Percentiles rank a stretch among this genome's conserved stretches.
phyloP scores from a whole-genome alignment of 768 basidiomycete genomes.

The Kwoniella sp. region DNA sequence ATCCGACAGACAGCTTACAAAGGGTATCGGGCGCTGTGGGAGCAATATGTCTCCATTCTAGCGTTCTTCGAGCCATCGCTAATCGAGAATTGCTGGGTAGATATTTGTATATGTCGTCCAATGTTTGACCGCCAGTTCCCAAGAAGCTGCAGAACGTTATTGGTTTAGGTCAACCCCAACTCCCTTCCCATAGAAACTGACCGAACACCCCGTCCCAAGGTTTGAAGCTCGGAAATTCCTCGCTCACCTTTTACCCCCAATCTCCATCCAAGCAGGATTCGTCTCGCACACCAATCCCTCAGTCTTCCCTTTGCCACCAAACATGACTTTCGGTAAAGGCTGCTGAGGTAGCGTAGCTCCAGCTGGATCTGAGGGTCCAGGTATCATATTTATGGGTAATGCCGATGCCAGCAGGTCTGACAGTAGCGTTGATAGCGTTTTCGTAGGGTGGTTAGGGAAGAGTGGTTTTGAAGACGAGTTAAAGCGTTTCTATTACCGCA shows the following conservation, averaged over 20 bases:
- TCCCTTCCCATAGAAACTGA: neutral
- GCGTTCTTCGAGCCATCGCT: conserved; percentile 72
- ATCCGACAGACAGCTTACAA: conserved; percentile 57
- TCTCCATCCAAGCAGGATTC: conserved; percentile 82
- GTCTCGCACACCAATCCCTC: conserved; percentile 72
- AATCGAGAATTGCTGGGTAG: conserved; percentile 68
- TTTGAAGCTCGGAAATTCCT: no score
- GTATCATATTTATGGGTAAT: conserved; percentile 83
- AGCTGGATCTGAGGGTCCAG: conserved; percentile 84
- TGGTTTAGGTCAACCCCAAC: neutral
- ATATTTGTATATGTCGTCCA: conserved; percentile 96
- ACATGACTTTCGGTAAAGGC: conserved; percentile 86
- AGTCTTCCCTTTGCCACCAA: conserved; percentile 64
- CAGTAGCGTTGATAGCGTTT: conserved; percentile 69
- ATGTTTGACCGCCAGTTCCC: conserved; percentile 85
- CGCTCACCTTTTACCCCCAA: conserved; percentile 63
- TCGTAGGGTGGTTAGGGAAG: conserved; percentile 75
- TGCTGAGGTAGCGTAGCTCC: conserved; percentile 91
- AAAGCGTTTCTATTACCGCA: conserved; percentile 49
- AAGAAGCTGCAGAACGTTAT: conserved; percentile 74
- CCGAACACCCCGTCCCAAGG: neutral
- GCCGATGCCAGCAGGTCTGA: conserved; percentile 70
- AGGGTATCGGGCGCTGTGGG: conserved; percentile 98
- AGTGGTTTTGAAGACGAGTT: conserved; percentile 52
- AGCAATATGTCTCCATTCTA: conserved; percentile 95